A percentile compares a stretch with the other conserved stretches of the same genome.
Evolutionary conservation across 1,139 yeast species (phyloP).

Genomic region (Williopsis jadinii): DNA sequence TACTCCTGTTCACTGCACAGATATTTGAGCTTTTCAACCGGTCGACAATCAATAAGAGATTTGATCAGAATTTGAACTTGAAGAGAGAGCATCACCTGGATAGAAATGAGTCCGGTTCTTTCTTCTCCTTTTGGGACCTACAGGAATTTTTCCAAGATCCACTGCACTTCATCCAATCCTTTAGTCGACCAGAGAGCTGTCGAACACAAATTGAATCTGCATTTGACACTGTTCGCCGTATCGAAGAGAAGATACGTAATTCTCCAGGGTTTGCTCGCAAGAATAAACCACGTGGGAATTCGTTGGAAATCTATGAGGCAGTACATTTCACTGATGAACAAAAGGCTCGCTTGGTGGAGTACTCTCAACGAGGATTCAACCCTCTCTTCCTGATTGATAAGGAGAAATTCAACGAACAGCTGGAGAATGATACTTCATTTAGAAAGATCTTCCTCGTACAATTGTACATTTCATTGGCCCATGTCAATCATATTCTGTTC

Average conservation of each 20-base stretch:
- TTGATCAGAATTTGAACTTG: constrained; percentile 12
- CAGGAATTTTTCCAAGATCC: constrained; percentile 14
- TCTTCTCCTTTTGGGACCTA: constrained; percentile 12
- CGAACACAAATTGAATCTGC: neutral
- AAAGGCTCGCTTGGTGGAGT: neutral
- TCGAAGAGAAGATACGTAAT: neutral
- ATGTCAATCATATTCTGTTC: constrained; percentile 2
- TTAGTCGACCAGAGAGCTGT: neutral
- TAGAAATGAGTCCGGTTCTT: neutral
- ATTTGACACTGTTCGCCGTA: neutral
- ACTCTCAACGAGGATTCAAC: neutral
- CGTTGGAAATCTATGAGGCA: neutral
- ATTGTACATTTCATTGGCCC: constrained; percentile 4
- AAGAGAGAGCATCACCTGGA: constrained; percentile 3
- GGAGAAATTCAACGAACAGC: constrained; percentile 11
- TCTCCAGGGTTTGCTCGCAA: neutral
- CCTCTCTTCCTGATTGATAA: constrained; percentile 9
- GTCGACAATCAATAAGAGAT: constrained; percentile 11
- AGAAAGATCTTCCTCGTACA: constrained; percentile 12
- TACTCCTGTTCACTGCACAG: constrained; percentile 10
- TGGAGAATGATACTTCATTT: constrained; percentile 10
- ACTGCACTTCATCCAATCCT: neutral
- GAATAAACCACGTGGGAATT: neutral
- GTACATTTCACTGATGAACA: neutral
- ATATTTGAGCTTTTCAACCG: constrained; percentile 11